Evolutionary conservation across 495 filamentous ascomycete genomes (phyloP).

Genomic region (Talaromyces stipitatus): DNA sequence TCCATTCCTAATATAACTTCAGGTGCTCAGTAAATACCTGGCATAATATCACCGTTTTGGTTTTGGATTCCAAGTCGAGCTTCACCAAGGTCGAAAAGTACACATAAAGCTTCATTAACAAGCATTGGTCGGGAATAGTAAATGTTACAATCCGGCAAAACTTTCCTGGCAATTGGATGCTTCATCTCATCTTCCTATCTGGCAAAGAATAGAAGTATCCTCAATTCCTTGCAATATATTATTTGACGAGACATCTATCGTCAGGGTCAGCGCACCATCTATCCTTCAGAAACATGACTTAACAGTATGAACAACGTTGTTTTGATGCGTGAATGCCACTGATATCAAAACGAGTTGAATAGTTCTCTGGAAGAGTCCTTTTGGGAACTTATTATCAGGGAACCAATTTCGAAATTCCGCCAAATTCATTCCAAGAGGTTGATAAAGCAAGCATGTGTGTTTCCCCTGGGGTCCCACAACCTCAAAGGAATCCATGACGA

Average conservation of each 20-base stretch:
- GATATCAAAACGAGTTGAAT: neutral
- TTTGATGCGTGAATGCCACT: constrained; percentile 17
- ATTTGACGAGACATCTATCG: constrained; percentile 3
- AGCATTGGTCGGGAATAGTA: neutral
- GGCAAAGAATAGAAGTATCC: constrained; percentile 7
- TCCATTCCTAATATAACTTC: constrained; percentile 27
- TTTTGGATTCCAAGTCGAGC: constrained; percentile 21
- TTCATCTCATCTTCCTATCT: neutral
- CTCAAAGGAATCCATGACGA: constrained; percentile 31
- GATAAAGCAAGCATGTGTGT: constrained; percentile 37
- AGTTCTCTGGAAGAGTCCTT: neutral
- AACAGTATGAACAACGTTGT: constrained; percentile 39
- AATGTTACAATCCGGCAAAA: neutral
- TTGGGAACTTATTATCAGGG: constrained; percentile 8
- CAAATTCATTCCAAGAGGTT: constrained; percentile 12
- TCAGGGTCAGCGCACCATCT: neutral
- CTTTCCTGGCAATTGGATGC: neutral
- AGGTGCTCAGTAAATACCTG: constrained; percentile 31
- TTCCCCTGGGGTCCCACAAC: constrained; percentile 29
- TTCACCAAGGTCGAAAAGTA: constrained; percentile 25
- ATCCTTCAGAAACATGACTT: neutral
- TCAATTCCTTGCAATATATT: constrained; percentile 11
- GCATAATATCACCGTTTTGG: constrained; percentile 27
- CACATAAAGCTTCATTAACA: neutral
- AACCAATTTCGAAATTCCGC: constrained; percentile 6